Evolutionary conservation across 352 stramenopile genomes (phyloP).

Genomic region (Nothophytophthora sp.): DNA sequence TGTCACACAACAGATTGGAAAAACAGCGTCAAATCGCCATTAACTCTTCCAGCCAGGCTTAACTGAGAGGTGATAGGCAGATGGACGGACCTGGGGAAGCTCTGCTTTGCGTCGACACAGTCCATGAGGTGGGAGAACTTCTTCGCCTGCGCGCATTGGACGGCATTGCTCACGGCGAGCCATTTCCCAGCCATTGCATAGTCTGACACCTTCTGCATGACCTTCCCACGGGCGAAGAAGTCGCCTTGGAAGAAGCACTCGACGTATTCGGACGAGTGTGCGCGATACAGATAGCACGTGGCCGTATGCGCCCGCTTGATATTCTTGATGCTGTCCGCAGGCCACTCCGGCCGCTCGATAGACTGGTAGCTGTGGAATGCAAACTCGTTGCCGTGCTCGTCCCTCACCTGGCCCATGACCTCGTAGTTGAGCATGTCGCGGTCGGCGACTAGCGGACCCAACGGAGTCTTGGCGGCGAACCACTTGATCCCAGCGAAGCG

Average conservation of each 20-base stretch:
- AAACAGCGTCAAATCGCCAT: too few species aligned
- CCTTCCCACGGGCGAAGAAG: slow-evolving; percentile 27
- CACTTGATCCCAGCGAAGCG: slow-evolving; percentile 41
- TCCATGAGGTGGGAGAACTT: slow-evolving; percentile 32
- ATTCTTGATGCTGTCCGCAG: slow-evolving; percentile 32
- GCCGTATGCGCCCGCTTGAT: slow-evolving; percentile 33
- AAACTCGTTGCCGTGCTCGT: slow-evolving; percentile 35
- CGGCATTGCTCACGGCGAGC: slow-evolving; percentile 28
- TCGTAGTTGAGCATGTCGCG: slow-evolving; percentile 44
- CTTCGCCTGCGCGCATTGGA: slow-evolving; percentile 27
- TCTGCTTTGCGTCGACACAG: slow-evolving; percentile 6
- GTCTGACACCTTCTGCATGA: slow-evolving; percentile 30
- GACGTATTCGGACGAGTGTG: slow-evolving; percentile 18
- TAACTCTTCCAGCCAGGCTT: too few species aligned
- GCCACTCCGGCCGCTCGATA: slow-evolving; percentile 40
- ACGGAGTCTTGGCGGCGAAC: slow-evolving; percentile 30
- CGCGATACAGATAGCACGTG: slow-evolving; percentile 33
- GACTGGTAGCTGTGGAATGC: slow-evolving; percentile 40
- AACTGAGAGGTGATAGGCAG: too few species aligned
- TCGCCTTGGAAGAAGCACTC: slow-evolving; percentile 40
- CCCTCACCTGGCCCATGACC: slow-evolving; percentile 33
- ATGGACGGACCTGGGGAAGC: slow-evolving; percentile 18
- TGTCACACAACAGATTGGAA: slow-evolving; percentile 1
- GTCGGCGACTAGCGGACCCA: slow-evolving; percentile 23
- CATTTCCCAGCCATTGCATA: slow-evolving; percentile 42